Conservation (phyloP, 2,329 filamentous ascomycete species). For the Claviceps sorghi region DNA sequence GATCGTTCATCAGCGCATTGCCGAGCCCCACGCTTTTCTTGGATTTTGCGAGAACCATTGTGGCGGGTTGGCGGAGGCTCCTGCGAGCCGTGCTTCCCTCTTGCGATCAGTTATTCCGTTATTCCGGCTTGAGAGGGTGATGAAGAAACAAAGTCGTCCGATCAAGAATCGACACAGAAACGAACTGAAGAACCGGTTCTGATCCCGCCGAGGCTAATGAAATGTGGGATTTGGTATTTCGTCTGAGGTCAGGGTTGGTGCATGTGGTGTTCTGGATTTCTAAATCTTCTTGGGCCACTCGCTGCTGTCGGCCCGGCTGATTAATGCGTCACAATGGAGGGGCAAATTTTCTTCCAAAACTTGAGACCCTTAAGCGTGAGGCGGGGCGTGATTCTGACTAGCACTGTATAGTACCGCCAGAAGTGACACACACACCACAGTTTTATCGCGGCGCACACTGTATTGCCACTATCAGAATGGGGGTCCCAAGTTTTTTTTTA, state of each 20-base stretch:
- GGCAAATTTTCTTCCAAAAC: slow-evolving; percentile 28
- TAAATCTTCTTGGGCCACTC: not conserved
- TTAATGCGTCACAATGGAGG: slow-evolving; percentile 30
- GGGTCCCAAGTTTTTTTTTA: no score
- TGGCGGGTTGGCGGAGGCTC: slow-evolving; percentile 13
- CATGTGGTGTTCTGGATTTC: not conserved
- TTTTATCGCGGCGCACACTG: slow-evolving; percentile 14
- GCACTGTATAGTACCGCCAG: slow-evolving; percentile 13
- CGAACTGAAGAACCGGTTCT: not conserved
- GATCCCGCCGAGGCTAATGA: not conserved
- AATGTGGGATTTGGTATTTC: not conserved
- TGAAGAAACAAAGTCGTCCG: not conserved
- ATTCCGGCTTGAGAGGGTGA: not conserved
- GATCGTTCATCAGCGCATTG: slow-evolving; percentile 96
- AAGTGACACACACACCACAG: slow-evolving; percentile 9
- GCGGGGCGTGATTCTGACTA: slow-evolving; percentile 4
- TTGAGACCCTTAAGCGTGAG: no score
- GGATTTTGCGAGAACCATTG: slow-evolving; percentile 62
- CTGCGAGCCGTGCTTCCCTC: not conserved
- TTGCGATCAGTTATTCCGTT: not conserved
- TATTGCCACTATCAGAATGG: slow-evolving; percentile 9
- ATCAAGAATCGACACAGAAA: not conserved
- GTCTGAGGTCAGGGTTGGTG: not conserved
- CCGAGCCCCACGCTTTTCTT: slow-evolving; percentile 91
- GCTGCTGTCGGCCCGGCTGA: slow-evolving; percentile 15